Conservation (phyloP, 352 stramenopile species). For the Peronosclerospora sorghi region DNA sequence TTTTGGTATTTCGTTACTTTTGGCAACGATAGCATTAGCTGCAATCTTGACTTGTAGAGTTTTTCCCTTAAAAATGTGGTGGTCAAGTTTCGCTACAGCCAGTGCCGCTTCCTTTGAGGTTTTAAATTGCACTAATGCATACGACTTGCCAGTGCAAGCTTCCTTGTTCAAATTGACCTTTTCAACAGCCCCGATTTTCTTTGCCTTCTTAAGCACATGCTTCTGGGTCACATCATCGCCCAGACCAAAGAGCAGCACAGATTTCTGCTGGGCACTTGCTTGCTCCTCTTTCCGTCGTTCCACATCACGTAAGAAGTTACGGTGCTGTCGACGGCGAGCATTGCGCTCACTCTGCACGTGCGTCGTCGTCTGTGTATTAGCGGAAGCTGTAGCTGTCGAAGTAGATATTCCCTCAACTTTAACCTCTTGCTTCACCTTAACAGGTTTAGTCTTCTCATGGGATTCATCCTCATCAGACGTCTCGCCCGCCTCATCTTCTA, state of each 20-base stretch:
- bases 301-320: constrained; percentile 64
- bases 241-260: constrained; percentile 64
- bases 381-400: background rate
- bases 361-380: background rate
- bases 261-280: constrained; percentile 47
- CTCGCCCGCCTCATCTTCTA: constrained; percentile 8
- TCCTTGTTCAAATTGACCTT: constrained; percentile 59
- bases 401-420: constrained; percentile 15
- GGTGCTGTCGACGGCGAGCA: constrained; percentile 58
- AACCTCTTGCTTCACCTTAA: constrained; percentile 10
- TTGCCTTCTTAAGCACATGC: constrained; percentile 68
- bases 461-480: constrained; percentile 1
- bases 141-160: constrained; percentile 39
- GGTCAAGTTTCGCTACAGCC: constrained; percentile 64
- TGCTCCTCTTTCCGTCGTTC: constrained; percentile 47
- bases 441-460: constrained; percentile 9
- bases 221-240: constrained; percentile 63
- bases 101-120: constrained; percentile 34
- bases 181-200: constrained; percentile 47
- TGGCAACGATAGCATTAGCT: constrained; percentile 17
- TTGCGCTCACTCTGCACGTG: constrained; percentile 74
- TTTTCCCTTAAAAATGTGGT: constrained; percentile 75
- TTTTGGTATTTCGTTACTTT: constrained; percentile 11
- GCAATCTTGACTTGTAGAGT: constrained; percentile 52
- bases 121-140: constrained; percentile 56